These are phyloP conservation scores for Trichoderma sp. DNA, from an alignment of 2,329 filamentous ascomycete species.

Conservation along the genomic window DNA sequence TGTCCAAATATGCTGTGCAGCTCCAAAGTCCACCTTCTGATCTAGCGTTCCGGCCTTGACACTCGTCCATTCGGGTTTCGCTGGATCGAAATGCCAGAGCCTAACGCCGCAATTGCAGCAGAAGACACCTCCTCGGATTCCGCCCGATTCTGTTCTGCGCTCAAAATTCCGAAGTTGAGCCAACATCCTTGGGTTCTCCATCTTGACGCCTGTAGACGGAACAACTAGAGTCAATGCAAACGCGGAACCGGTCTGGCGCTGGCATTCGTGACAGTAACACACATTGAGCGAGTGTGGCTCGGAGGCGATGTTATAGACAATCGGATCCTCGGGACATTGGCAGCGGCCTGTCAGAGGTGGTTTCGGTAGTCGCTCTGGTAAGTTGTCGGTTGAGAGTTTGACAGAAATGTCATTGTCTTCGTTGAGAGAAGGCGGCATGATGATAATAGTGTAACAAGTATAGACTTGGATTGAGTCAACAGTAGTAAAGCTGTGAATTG, in stretches of 20 bases:
- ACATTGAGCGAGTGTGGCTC: background rate
- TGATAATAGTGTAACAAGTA: background rate
- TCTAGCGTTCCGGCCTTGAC: background rate
- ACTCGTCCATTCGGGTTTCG: background rate
- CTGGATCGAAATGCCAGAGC: background rate
- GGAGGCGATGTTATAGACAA: background rate
- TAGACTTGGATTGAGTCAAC: background rate
- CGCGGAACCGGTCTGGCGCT: background rate
- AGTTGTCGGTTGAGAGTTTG: background rate
- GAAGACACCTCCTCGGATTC: background rate
- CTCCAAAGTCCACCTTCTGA: background rate
- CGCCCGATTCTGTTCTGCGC: background rate
- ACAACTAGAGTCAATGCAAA: background rate
- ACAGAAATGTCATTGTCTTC: background rate
- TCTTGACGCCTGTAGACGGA: background rate
- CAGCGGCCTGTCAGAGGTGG: background rate
- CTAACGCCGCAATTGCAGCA: background rate
- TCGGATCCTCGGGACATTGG: background rate
- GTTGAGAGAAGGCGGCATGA: background rate
- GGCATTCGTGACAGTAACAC: background rate
- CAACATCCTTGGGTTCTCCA: background rate
- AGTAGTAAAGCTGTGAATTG: background rate
- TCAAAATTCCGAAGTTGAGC: background rate
- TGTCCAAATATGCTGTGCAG: background rate
- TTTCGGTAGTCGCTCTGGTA: background rate